Evolutionary conservation across 805 yeast genomes (phyloP).

Genomic region (Saccharomycopsis javanensis): DNA sequence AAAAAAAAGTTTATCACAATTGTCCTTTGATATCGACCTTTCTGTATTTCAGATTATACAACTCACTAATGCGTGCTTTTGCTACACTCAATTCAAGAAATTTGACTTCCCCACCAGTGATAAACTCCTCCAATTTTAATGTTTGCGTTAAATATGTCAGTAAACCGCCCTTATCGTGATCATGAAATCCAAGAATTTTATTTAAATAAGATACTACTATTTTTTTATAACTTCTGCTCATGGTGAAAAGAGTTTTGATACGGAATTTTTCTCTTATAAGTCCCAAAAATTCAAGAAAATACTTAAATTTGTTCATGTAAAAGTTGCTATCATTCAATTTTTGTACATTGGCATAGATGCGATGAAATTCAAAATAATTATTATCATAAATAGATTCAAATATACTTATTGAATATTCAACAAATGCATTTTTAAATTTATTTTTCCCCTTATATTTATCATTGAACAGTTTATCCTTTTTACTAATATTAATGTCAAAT

Average conservation of each 20-base stretch:
- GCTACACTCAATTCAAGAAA: slow-evolving; percentile 30
- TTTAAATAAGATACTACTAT: slow-evolving; percentile 32
- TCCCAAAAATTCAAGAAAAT: slow-evolving; percentile 32
- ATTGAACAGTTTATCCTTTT: background rate
- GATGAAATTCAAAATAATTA: slow-evolving; percentile 48
- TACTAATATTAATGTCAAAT: slow-evolving; percentile 2
- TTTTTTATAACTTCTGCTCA: slow-evolving; percentile 48
- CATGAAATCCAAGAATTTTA: slow-evolving; percentile 32
- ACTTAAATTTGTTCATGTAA: slow-evolving; percentile 4
- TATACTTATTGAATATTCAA: slow-evolving; percentile 29
- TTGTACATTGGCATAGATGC: slow-evolving; percentile 31
- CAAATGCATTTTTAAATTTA: slow-evolving; percentile 19
- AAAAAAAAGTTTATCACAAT: slow-evolving; percentile 28
- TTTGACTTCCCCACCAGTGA: slow-evolving; percentile 23
- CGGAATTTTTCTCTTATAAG: slow-evolving; percentile 51
- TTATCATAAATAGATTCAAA: slow-evolving; percentile 28
- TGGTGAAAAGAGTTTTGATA: slow-evolving; percentile 42
- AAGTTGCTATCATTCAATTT: slow-evolving; percentile 30
- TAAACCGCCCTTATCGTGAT: slow-evolving; percentile 20
- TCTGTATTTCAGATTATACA: slow-evolving; percentile 32
- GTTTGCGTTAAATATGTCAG: slow-evolving; percentile 25
- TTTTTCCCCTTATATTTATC: slow-evolving; percentile 9
- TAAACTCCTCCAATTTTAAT: slow-evolving; percentile 26
- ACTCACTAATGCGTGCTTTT: slow-evolving; percentile 29
- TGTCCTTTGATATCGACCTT: slow-evolving; percentile 90